Percentiles rank a stretch among this genome's conserved stretches.
phyloP scores from a whole-genome alignment of 2,329 filamentous ascomycete species.

The Sclerotinia sclerotiorum region DNA sequence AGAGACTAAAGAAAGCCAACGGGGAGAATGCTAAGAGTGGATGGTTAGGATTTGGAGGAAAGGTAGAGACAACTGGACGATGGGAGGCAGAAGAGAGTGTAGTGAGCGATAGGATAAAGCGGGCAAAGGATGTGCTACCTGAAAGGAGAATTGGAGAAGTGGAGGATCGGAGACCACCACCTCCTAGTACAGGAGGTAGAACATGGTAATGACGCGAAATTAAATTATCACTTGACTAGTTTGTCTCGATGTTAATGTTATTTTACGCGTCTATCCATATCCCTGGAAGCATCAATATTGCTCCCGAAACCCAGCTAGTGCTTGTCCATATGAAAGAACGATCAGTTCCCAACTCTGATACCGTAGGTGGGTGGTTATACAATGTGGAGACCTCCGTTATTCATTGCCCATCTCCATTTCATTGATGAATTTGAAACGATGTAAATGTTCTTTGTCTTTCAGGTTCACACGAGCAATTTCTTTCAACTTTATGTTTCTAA shows the following conservation, averaged over 20 bases:
- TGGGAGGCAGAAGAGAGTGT: slow-evolving; percentile 42
- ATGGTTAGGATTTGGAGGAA: slow-evolving; percentile 37
- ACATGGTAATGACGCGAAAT: slow-evolving; percentile 1
- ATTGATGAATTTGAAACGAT: not conserved
- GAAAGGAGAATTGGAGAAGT: slow-evolving; percentile 15
- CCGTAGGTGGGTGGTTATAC: too few relatives aligned
- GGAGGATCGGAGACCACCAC: slow-evolving; percentile 12
- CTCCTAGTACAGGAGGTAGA: slow-evolving; percentile 5
- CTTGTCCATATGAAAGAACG: not conserved
- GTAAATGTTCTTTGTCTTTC: not conserved
- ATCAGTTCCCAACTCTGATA: not conserved
- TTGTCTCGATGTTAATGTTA: not conserved
- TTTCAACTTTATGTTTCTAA: not conserved
- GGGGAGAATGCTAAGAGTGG: slow-evolving; percentile 23
- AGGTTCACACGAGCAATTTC: not conserved
- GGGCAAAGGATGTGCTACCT: slow-evolving; percentile 30
- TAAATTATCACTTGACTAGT: not conserved
- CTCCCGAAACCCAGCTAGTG: not conserved
- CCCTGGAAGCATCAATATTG: not conserved
- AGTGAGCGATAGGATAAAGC: slow-evolving; percentile 38
- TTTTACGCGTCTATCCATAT: not conserved
- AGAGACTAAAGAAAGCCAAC: slow-evolving; percentile 34
- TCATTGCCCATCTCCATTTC: not conserved
- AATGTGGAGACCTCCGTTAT: not conserved
- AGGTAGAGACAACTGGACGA: slow-evolving; percentile 34